These are phyloP conservation scores for Erigeron philadelphicus DNA, from an alignment of 140 eudicot genomes.

Conservation along the genomic window DNA sequence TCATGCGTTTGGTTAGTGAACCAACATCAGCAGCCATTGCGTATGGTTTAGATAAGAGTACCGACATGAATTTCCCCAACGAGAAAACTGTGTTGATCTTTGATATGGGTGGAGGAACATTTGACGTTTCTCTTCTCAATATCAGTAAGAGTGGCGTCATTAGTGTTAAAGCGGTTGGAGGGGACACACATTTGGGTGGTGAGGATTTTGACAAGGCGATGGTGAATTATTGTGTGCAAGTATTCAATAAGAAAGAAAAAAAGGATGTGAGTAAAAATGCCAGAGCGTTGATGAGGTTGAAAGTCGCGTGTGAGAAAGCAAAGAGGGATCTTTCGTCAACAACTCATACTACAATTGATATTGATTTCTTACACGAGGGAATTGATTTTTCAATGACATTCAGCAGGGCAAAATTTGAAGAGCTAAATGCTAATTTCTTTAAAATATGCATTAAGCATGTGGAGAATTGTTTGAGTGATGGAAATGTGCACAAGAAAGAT, in stretches of 20 bases:
- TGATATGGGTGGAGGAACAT: not conserved
- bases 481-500: not conserved
- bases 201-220: not conserved
- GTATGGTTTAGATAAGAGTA: not conserved
- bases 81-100: not conserved
- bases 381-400: not conserved
- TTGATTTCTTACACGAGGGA: not conserved
- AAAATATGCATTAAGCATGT: not conserved
- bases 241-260: not conserved
- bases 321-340: not conserved
- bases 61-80: not conserved
- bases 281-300: not conserved
- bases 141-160: not conserved
- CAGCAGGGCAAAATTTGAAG: slow-evolving; percentile 1
- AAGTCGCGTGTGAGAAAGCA: not conserved
- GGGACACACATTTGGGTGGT: not conserved
- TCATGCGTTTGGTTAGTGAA: not conserved
- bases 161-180: not conserved
- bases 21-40: not conserved
- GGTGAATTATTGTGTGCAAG: not conserved
- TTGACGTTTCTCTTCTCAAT: not conserved
- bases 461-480: not conserved
- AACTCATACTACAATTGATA: not conserved
- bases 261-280: not conserved
- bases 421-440: not conserved